phyloP scores from a whole-genome alignment of 2,329 filamentous ascomycete genomes.

The Botrytis paeoniae region DNA sequence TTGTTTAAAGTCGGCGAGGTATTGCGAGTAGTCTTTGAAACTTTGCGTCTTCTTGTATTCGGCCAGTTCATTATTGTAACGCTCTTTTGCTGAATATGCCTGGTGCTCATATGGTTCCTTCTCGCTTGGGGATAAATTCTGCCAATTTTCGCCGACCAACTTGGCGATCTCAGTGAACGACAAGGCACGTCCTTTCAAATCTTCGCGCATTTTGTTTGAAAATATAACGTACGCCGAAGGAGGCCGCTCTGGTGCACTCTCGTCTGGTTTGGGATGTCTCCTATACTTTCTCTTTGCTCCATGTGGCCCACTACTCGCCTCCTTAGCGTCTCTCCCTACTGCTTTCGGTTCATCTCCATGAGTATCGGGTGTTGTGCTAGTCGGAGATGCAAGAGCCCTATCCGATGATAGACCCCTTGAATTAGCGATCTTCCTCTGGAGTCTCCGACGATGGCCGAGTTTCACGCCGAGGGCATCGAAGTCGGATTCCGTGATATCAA shows the following conservation, averaged over 20 bases:
- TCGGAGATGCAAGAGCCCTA: conserved; percentile 38
- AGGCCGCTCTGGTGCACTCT: conserved; percentile 75
- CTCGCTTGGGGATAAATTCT: conserved; percentile 62
- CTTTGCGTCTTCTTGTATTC: conserved; percentile 75
- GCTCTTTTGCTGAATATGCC: conserved; percentile 71
- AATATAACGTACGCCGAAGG: conserved; percentile 84
- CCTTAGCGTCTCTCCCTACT: conserved; percentile 47
- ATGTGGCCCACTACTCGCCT: conserved; percentile 43
- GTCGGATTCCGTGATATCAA: conserved; percentile 82
- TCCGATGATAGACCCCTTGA: conserved; percentile 55
- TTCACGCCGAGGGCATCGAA: conserved; percentile 74
- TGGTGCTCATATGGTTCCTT: conserved; percentile 72
- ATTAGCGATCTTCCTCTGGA: conserved; percentile 80
- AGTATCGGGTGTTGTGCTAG: conserved; percentile 52
- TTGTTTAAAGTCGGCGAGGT: conserved; percentile 74
- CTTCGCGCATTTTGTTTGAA: conserved; percentile 78
- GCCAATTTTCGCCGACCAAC: conserved; percentile 78
- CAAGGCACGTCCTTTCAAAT: conserved; percentile 70
- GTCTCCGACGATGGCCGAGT: conserved; percentile 77
- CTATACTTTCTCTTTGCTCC: conserved; percentile 69
- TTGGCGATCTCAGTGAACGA: conserved; percentile 84
- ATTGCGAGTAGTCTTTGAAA: conserved; percentile 66
- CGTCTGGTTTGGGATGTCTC: conserved; percentile 75
- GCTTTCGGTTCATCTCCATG: conserved; percentile 53
- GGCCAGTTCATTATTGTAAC: conserved; percentile 67